Base-by-base conservation (phyloP, 306 rosid species). In the Castanea sativa region DNA sequence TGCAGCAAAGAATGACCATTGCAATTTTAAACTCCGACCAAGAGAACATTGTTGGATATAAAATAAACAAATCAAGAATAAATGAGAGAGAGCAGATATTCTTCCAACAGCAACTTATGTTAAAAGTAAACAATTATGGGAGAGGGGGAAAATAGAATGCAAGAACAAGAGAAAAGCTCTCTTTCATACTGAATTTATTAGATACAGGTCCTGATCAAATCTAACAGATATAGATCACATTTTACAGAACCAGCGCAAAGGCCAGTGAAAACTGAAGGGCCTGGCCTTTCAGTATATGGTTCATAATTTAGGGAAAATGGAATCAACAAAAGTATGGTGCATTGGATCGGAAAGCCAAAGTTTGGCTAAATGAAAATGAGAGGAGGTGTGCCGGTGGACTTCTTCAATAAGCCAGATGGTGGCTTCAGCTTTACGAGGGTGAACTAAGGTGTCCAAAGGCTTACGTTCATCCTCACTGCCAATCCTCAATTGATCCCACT, bases 341-440 rank as follows among this genome's bases (percentile, higher is more conserved):
- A 85, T 82, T 3, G 94, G 88, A 69, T 95, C 99, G 16, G 5
- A 81, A 58, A 83, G 77, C 99, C 98, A 93, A 41, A 88, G 94
- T 73, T 85, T 79, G 58, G 98, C 94, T 27, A 95, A 55, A 70
- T 88, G 88, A 81, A 82, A 72, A 88, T 85, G 91, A 1, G 98
- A 92, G 0, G 98, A 72, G 78, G 98, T 95, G 60, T 63, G 82
- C n/a, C 99, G 83, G 83, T 95, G 98, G 80, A 95, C 81, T 92
- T 95, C 97, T 87, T 95, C 98, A 0, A 87, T 74, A 51, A 95
- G 90, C 99, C 99, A 93, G 83, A 93, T 57, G 73, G 85, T 83
- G 79, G 93, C 91, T 86, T 95, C 98, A 8, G 97, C 99, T 89
- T 95, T 95, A 87, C 82, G 65, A 0, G 99, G 99, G 83, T 95